Base-by-base conservation (phyloP, 2,329 filamentous ascomycete species). In the Fusarium stilboides region DNA sequence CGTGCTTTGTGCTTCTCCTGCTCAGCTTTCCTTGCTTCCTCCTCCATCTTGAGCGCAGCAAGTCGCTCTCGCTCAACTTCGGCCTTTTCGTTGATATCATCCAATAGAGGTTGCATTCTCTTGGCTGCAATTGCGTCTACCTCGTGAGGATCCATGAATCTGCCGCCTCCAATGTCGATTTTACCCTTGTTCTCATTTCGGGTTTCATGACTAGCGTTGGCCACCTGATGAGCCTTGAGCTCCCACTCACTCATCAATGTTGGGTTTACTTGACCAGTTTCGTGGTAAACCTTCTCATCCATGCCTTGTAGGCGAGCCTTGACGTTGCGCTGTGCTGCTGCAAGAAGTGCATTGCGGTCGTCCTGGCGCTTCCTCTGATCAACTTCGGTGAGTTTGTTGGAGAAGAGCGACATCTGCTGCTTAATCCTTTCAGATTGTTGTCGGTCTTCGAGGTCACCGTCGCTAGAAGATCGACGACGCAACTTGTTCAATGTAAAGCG, bases 241-340 rank as follows among this genome's bases (percentile, higher is more conserved):
- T 97, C 93, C 93, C 94, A 97, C 53, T 94, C 89, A 26, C 88
- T 90, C 71, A 91, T 83, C 74, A 91, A 88, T 2, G 89, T 86
- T 14, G 91, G 88, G 1, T 89, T 88, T 28, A 92, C 85, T 76
- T 91, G 90, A 58, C 94, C 94, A 2, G 92, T 95, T 54, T 95
- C 87, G 15, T 88, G 85, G 70, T 90, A 93, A 14, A 97, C 88
- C 74, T 89, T 90, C 77, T 94, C 89, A 63, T 98, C 95, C 84
- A 98, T 94, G 40, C 87, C 88, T 64, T 92, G 89, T 70, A 98
- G 87, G 42, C 88, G 89, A 20, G 90, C 89, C 69, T 91, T 89
- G n/a, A 98, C 95, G 70, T 97, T 97, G 44, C 92, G 89, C 75
- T 94, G 92, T 3, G 95, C 95, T 5, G 90, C 89, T 12, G 91